Evolutionary conservation across 2,329 filamentous ascomycete species (phyloP).

Genomic region (Scolecobasidium constrictum): DNA sequence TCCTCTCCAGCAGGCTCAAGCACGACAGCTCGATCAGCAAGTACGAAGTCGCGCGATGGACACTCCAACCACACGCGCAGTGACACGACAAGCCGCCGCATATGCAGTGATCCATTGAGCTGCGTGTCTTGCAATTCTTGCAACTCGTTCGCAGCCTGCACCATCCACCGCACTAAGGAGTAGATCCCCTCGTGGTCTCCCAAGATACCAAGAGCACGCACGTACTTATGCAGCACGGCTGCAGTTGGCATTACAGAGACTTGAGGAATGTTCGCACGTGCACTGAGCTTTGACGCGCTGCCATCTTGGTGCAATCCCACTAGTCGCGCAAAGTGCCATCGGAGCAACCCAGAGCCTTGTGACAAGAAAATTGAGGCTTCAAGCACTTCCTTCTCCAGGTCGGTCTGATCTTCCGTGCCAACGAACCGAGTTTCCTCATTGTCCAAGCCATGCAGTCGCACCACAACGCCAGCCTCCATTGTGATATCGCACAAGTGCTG

Average conservation of each 20-base stretch:
- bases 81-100: conserved; percentile 27
- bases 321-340: neutral
- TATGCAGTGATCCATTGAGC: conserved; percentile 17
- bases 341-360: neutral
- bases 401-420: neutral
- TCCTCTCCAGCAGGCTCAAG: conserved; percentile 17
- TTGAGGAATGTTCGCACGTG: conserved; percentile 11
- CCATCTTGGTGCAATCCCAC: neutral
- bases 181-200: conserved; percentile 49
- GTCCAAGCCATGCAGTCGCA: neutral
- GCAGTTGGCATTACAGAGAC: conserved; percentile 36
- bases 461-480: neutral
- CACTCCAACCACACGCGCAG: conserved; percentile 31
- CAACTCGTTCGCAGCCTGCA: conserved; percentile 33
- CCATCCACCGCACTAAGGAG: conserved; percentile 48
- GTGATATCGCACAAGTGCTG: neutral
- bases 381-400: neutral
- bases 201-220: conserved; percentile 52
- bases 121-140: conserved; percentile 13
- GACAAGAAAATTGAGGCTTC: neutral
- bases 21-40: conserved; percentile 11
- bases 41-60: conserved; percentile 13
- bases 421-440: neutral
- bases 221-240: conserved; percentile 45
- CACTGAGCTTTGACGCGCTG: no score